Evolutionary conservation across 2,329 filamentous ascomycete genomes (phyloP), one percentile per base, ranked within the genome.

Genomic region (Fusarium marasasianum): DNA sequence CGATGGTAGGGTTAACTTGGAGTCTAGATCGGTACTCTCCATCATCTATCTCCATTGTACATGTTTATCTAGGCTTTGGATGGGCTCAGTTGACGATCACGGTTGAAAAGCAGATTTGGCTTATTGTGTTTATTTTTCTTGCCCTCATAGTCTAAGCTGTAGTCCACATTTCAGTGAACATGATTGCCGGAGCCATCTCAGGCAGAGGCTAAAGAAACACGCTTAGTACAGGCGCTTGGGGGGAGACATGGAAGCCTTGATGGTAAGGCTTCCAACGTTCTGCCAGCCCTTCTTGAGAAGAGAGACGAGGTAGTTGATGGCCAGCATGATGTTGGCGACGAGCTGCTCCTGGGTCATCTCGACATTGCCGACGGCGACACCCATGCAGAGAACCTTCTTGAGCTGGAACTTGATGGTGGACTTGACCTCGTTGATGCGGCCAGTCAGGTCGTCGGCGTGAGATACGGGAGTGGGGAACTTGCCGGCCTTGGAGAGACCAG

Each of bases 351-450:
- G 89, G 78, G 91, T 93, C 96, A 99, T 99, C 82, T 92, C 95
- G 82, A 99, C 96, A 88, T 99, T 98, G 85, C 96, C 96, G 83
- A 99, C 94, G 81, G 96, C 96, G 85, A 98, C 96, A 93, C 96
- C 96, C 92, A 99, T 95, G 91, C 96, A 99, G 81, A 99, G 91
- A 86, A 99, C 96, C 94, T 99, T 99, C 94, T 99, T 99, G 84
- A 99, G 91, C 92, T 99, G 95, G 93, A 99, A 99, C 93, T 99
- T 99, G 93, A 99, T 98, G 87, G 96, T 99, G 82, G 94, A 98
- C 93, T 98, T 98, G 91, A 99, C 96, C 86, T 99, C 96, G 89
- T 90, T 98, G 90, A 98, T 94, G 93, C 98, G 98, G 90, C 88
- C 91, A 85, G 88, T 90, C 80, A 99, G 92, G 86, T 98, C 96